Base-by-base conservation (phyloP, 768 basidiomycete genomes). In the Russula dissimulans region DNA sequence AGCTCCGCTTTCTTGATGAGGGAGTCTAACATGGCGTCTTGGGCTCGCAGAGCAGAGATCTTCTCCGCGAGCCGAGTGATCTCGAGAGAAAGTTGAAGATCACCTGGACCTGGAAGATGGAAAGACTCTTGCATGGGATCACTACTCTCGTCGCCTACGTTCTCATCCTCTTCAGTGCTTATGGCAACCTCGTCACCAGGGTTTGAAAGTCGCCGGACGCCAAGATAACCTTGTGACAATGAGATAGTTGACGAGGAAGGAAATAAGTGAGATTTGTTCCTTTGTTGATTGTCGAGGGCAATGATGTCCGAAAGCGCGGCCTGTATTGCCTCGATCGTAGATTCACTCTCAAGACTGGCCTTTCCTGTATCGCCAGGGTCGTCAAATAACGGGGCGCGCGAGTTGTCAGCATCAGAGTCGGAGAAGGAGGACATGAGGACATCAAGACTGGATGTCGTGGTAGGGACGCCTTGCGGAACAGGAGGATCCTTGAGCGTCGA, bases 301-400 rank as follows among this genome's bases (percentile, higher is more conserved):
- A 99, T 94, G 70, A 99, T 97, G 69, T 95, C 91, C 10, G 91
- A 94, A 63, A 99, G 76, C 4, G 97, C 97, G 8, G 94, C 94
- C 67, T 94, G 93, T 18, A 98, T 97, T 3, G 95, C 95, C 67
- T 94, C 92, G 84, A 98, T 97, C 42, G 92, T 79, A 54, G 87
- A 82, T 71, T 95, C 76, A 17, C 74, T 87, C 49, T 82, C 84
- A 50, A 84, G 79, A 49, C 86, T 84, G 63, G 74, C 75, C 60
- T 78, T 81, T 61, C 61, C 69, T 3, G 65, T 69, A 60, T 91
- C 87, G 62, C 88, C 86, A 1, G 87, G 85, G 66, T 91, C 88
- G 65, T 87, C 83, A 63, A 95, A 94, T 22, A 95, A 76, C 8
- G 89, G 89, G 0, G 86, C 83, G 47, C 90, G 78, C 1, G 82